phyloP scores from a whole-genome alignment of 139 green algal genomes.

The Chlamydomonas incerta region DNA sequence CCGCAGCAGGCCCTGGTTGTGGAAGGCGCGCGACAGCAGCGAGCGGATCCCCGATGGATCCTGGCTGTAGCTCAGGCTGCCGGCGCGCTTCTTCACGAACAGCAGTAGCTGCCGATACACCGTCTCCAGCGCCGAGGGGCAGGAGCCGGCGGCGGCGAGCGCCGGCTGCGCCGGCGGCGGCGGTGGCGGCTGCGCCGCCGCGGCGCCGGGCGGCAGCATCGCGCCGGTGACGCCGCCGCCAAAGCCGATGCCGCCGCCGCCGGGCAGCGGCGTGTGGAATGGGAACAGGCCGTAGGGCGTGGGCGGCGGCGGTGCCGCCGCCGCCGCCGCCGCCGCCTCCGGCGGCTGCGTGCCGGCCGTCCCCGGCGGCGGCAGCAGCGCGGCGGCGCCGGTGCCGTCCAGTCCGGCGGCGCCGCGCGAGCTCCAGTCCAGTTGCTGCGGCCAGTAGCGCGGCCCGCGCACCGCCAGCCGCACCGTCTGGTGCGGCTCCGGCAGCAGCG shows the following conservation, averaged over 20 bases:
- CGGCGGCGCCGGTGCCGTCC: constrained; percentile 4
- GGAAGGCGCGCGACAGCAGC: constrained; percentile 72
- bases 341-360: no score
- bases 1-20: constrained; percentile 35
- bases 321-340: not conserved
- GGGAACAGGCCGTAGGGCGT: not conserved
- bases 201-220: not conserved
- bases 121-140: constrained; percentile 26
- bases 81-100: constrained; percentile 83
- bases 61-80: constrained; percentile 72
- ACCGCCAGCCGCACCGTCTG: constrained; percentile 51
- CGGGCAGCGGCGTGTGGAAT: not conserved
- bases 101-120: constrained; percentile 57
- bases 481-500: constrained; percentile 34
- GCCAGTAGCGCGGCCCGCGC: constrained; percentile 82
- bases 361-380: no score
- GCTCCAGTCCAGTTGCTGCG: constrained; percentile 53
- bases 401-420: not conserved
- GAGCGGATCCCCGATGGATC: constrained; percentile 79
- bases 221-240: not conserved
- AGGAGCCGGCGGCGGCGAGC: not conserved
- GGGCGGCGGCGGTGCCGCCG: not conserved
- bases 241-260: no score
- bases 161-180: not conserved
- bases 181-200: not conserved